These are phyloP conservation scores for Leptodontidium sp. DNA, from an alignment of 2,329 filamentous ascomycete species.

Conservation along the genomic window DNA sequence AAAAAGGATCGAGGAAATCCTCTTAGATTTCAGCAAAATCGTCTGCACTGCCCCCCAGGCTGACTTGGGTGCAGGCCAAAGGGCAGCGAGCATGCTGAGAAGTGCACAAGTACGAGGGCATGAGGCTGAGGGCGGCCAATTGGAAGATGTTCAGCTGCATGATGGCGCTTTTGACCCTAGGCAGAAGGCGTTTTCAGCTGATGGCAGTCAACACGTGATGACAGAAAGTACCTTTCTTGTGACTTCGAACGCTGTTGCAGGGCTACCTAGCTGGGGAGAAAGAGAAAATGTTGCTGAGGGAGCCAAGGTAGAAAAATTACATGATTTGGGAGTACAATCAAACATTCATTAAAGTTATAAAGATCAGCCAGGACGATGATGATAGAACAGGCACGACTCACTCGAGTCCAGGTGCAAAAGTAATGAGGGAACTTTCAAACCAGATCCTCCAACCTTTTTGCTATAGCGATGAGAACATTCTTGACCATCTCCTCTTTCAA, in stretches of 20 bases:
- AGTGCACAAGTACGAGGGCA: constrained; percentile 16
- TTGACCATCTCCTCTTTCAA: constrained; percentile 31
- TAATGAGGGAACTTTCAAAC: constrained; percentile 8
- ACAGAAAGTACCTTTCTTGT: not conserved
- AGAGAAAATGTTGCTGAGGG: too few species aligned
- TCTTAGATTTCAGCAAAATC: not conserved
- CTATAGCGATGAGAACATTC: constrained; percentile 21
- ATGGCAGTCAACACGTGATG: constrained; percentile 9
- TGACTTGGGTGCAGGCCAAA: constrained; percentile 4
- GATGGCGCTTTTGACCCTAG: not conserved
- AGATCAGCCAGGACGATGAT: not conserved
- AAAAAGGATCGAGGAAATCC: not conserved
- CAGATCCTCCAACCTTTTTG: constrained; percentile 22
- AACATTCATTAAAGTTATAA: not conserved
- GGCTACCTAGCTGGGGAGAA: too few species aligned
- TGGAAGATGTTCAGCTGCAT: not conserved
- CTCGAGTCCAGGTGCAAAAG: not conserved
- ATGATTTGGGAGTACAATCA: not conserved
- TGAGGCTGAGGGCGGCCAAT: constrained; percentile 28
- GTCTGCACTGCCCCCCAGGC: constrained; percentile 6
- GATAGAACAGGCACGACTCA: not conserved
- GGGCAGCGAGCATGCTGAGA: not conserved
- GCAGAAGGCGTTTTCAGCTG: constrained; percentile 7
- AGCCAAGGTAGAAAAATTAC: not conserved
- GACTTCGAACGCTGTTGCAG: not conserved